phyloP scores from a whole-genome alignment of 176 grass and related monocot genomes.

The Oryza coarctata region DNA sequence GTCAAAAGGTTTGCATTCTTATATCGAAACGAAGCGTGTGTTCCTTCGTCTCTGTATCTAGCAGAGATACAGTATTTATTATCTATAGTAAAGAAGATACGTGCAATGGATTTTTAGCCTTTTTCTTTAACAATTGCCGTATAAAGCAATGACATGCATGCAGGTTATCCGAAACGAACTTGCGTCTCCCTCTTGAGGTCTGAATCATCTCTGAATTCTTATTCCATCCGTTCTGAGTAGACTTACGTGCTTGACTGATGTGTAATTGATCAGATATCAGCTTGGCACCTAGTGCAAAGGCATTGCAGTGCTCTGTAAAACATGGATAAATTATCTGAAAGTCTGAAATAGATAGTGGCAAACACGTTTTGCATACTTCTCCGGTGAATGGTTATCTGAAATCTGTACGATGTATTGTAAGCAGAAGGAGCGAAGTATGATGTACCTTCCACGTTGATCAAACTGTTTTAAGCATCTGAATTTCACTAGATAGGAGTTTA shows the following conservation, averaged over 20 bases:
- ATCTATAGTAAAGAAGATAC: not conserved
- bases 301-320: not conserved
- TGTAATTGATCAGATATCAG: not conserved
- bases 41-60: constrained; percentile 1
- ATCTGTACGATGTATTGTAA: not conserved
- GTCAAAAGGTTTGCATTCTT: constrained; percentile 41
- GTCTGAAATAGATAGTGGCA: not conserved
- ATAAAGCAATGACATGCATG: constrained; percentile 5
- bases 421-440: not conserved
- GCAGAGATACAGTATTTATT: not conserved
- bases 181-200: constrained; percentile 6
- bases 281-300: not conserved
- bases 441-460: not conserved
- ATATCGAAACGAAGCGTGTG: constrained; percentile 5
- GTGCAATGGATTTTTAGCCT: not conserved
- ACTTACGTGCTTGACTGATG: not conserved
- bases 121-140: constrained; percentile 6
- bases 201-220: not conserved
- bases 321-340: not conserved
- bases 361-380: not conserved
- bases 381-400: not conserved
- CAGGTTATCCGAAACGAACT: constrained; percentile 1
- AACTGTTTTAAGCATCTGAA: not conserved
- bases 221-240: constrained; percentile 1
- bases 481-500: not conserved